phyloP scores from a whole-genome alignment of 1,284 basidiomycete species.

The Ustilago xerochloae region DNA sequence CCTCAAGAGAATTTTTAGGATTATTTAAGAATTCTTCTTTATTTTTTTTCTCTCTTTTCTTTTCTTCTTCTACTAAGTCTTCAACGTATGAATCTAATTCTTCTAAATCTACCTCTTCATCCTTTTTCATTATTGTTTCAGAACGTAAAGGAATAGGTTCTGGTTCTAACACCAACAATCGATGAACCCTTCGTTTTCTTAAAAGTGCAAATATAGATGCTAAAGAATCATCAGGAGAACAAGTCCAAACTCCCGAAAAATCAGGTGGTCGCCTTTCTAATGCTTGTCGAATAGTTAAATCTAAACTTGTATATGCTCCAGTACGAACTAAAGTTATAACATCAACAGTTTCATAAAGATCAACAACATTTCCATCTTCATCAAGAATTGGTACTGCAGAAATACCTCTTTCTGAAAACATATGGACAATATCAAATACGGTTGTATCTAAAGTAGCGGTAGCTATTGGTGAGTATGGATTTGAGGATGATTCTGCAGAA shows the following conservation, averaged over 20 bases:
- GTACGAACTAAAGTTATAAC: slow-evolving; percentile 87
- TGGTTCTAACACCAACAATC: slow-evolving; percentile 72
- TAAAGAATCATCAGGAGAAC: slow-evolving; percentile 91
- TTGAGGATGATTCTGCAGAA: not conserved
- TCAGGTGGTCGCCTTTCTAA: slow-evolving; percentile 86
- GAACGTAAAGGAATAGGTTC: slow-evolving; percentile 7
- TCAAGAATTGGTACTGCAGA: slow-evolving; percentile 97
- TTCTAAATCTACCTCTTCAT: slow-evolving; percentile 23
- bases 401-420: slow-evolving; percentile 95
- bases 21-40: slow-evolving; percentile 20
- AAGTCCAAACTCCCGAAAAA: slow-evolving; percentile 95
- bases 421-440: slow-evolving; percentile 97
- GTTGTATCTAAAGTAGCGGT: slow-evolving; percentile 91
- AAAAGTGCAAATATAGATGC: slow-evolving; percentile 91
- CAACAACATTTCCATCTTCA: slow-evolving; percentile 90
- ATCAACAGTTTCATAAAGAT: slow-evolving; percentile 98
- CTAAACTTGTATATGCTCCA: slow-evolving; percentile 91
- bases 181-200: slow-evolving; percentile 91
- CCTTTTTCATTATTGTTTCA: not conserved
- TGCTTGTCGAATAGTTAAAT: slow-evolving; percentile 93
- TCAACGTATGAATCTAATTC: slow-evolving; percentile 40
- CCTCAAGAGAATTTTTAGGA: slow-evolving; percentile 13
- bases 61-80: slow-evolving; percentile 25
- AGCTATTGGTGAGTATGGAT: slow-evolving; percentile 85
- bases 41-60: slow-evolving; percentile 6